Base-by-base conservation (phyloP, 2,329 filamentous ascomycete genomes). In the Colletotrichum graminicola region DNA sequence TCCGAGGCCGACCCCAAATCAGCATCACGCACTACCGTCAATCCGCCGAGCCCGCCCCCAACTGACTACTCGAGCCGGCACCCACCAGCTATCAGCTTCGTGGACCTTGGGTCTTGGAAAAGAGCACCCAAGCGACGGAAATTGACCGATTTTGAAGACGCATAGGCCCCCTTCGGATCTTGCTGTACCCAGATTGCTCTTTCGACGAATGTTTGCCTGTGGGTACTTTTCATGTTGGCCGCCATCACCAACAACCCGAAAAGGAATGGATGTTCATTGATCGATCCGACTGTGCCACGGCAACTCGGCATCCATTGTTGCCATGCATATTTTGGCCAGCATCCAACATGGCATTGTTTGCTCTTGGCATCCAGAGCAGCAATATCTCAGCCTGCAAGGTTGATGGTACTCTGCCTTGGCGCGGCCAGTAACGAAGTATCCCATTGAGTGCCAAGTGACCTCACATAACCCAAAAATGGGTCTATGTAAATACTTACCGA, bases 51-150 rank as follows among this genome's bases (percentile, higher is more conserved):
- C 7, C 23, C 36, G 26, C 23, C 54, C 36, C n/a, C 64, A 16
- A 18, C 32, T 11, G 49, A 21, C 11, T 43, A 29, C 18, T 49
- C 47, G 21, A 26, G 39, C 62, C 45, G 64, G 47, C 32, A 49
- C n/a, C 43, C 29, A 14, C 47, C 41, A 5, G 39, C 56, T 18
- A 61, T 73, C 47, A 52, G 52, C 14, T 73, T 73, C 32, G 39
- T 32, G 23, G 66, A 72, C 26, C 36, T 32, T 60, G 70, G 70
- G 16, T 73, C 72, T 26, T 73, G 65, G 64, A 71, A 72, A 43
- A 70, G 72, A 21, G 60, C 66, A 11, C 36, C 63, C 2, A 74
- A 74, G 49, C 62, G 73, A 45, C 67, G 68, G 29, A 74, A 72
- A 63, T 23, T 73, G 64, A 60, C 61, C 60, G 67, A 74, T 60